Conservation (phyloP, 2,329 filamentous ascomycete genomes). For the Fusarium vanettenii region DNA sequence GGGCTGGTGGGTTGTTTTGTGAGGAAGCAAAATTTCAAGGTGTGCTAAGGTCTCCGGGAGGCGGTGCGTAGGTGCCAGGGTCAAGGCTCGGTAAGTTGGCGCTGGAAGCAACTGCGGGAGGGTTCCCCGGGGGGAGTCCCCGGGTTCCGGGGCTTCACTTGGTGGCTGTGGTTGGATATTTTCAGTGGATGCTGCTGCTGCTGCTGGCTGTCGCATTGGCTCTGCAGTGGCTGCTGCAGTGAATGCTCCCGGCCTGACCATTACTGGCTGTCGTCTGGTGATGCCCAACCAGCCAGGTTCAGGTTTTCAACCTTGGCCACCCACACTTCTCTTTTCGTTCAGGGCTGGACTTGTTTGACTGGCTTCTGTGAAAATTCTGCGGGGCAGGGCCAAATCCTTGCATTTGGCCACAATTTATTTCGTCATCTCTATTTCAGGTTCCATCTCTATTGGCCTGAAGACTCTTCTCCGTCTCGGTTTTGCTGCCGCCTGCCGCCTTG, state of each 20-base stretch:
- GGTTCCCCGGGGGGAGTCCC: constrained; percentile 1
- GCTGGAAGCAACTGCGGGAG: constrained; percentile 4
- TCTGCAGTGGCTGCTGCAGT: neutral
- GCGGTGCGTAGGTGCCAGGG: constrained; percentile 26
- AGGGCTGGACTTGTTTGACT: constrained; percentile 5
- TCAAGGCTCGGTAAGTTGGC: constrained; percentile 6
- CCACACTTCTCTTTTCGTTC: constrained; percentile 26
- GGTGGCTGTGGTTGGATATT: neutral
- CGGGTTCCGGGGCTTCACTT: constrained; percentile 6
- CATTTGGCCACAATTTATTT: constrained; percentile 39
- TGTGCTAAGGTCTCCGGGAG: constrained; percentile 36
- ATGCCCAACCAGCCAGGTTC: constrained; percentile 19
- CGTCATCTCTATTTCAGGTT: constrained; percentile 31
- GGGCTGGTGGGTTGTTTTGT: constrained; percentile 28
- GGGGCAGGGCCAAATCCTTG: constrained; percentile 39
- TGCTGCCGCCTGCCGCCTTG: neutral
- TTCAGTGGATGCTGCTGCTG: neutral
- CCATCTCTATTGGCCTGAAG: constrained; percentile 9
- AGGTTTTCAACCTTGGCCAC: constrained; percentile 26
- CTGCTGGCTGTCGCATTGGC: neutral
- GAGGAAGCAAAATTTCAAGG: constrained; percentile 27
- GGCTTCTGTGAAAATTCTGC: constrained; percentile 8
- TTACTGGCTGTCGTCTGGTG: neutral
- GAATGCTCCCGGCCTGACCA: neutral
- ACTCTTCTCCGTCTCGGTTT: neutral